Base-by-base conservation (phyloP, 352 stramenopile species). In the Aphanomyces cochlioides region DNA sequence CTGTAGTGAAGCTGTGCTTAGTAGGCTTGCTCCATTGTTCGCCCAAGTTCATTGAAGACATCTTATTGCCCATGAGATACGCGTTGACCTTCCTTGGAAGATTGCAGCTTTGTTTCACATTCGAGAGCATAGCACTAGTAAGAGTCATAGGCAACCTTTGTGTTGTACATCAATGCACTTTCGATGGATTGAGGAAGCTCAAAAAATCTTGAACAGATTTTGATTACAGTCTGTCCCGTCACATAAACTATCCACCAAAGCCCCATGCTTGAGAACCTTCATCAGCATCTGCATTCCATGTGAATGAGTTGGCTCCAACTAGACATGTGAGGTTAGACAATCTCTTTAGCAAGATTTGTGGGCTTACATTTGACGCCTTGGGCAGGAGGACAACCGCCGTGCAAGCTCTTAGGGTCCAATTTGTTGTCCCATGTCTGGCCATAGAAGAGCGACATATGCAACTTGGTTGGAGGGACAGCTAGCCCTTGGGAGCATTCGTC, bases 371-470 rank as follows among this genome's bases (percentile, higher is more conserved):
- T 93, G 73, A 91, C 66, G 28, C 88, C 28, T 28, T 28, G 28
- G 28, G 28, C 28, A 28, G 28, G 28, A 17, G 88, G 88, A 57
- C 88, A 96, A 2, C 88, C 88, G 40, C 88, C 88, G 66, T 96
- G 88, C 40, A 80, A 82, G 58, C 84, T 92, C 83, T 91, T 92
- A 17, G 79, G 67, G 75, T 96, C 88, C 4, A 83, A 67, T 17
- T 87, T 72, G 37, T 85, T 86, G 12, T 92, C 80, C 0, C 83
- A 79, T 5, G 86, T 94, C 69, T 96, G 86, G 15, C 84, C 79
- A 73, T 96, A 94, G 69, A 94, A 96, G 7, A 96, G 75, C 38
- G 84, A 89, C 7, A 85, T 87, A 71, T 92, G 84, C 3, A 93
- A 76, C 3, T 79, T 80, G 1, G 74, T 72, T 10, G 88, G 85